phyloP scores from a whole-genome alignment of 495 filamentous ascomycete species.

The Chlorociboria aeruginascens region DNA sequence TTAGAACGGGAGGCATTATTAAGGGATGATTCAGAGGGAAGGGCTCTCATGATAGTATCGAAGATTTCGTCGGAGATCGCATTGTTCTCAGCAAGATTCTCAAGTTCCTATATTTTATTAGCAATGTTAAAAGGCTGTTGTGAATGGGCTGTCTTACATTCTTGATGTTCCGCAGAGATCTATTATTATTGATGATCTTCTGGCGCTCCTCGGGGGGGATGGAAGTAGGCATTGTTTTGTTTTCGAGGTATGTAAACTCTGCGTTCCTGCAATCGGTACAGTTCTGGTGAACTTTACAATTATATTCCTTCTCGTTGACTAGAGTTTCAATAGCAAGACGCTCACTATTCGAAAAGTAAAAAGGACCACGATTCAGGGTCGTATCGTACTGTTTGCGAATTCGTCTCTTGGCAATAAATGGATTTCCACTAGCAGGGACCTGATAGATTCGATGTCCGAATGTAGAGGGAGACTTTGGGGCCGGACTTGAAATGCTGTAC shows the following conservation, averaged over 20 bases:
- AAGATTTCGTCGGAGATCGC: slow-evolving; percentile 61
- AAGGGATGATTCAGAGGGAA: slow-evolving; percentile 55
- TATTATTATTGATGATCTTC: slow-evolving; percentile 40
- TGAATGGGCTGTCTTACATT: slow-evolving; percentile 40
- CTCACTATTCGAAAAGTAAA: slow-evolving; percentile 8
- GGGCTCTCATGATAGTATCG: slow-evolving; percentile 54
- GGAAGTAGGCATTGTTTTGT: slow-evolving; percentile 9
- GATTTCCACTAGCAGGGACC: background rate
- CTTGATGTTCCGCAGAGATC: slow-evolving; percentile 77
- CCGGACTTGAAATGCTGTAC: too few species aligned
- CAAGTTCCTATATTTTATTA: slow-evolving; percentile 60
- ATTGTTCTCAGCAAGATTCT: slow-evolving; percentile 69
- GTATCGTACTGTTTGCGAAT: background rate
- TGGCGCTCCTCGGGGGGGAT: slow-evolving; percentile 18
- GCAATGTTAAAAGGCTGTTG: background rate
- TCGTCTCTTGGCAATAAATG: background rate
- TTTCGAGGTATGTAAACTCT: slow-evolving; percentile 7
- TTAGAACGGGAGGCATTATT: slow-evolving; percentile 25
- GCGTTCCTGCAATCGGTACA: slow-evolving; percentile 10
- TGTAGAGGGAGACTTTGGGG: background rate
- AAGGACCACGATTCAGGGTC: background rate
- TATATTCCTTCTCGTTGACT: background rate
- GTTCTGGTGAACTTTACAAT: background rate
- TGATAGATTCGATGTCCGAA: slow-evolving; percentile 6
- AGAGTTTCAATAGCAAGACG: slow-evolving; percentile 5